A percentile compares a stretch with the other conserved stretches of the same genome.
phyloP scores from a whole-genome alignment of 306 rosid species.

The Oemleria cerasiformis region DNA sequence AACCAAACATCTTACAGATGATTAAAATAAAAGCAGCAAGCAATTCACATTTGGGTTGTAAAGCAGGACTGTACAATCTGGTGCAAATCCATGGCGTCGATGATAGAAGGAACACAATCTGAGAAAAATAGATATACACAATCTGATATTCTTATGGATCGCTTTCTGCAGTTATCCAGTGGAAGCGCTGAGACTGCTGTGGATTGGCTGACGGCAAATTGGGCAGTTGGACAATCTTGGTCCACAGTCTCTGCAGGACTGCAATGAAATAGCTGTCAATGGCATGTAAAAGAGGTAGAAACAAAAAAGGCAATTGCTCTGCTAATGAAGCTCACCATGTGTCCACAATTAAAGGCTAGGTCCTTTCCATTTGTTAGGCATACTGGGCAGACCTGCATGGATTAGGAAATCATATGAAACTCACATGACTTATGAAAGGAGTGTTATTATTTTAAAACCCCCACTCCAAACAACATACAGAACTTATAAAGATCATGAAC shows the following conservation, averaged over 20 bases:
- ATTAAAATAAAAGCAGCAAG: neutral
- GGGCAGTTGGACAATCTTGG: slow-evolving; percentile 61
- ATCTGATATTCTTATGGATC: neutral
- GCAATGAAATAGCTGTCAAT: slow-evolving; percentile 21
- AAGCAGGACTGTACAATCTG: slow-evolving; percentile 4
- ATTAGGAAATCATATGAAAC: neutral
- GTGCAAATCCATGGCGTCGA: neutral
- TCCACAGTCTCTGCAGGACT: slow-evolving; percentile 86
- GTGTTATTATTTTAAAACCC: too few relatives aligned
- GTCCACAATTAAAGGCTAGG: slow-evolving; percentile 83
- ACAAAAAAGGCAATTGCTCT: neutral
- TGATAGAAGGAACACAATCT: neutral
- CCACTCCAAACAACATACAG: neutral
- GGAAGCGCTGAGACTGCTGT: slow-evolving; percentile 63
- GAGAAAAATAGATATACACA: neutral
- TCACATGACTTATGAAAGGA: too few relatives aligned
- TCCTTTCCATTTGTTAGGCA: slow-evolving; percentile 72
- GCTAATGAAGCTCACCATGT: slow-evolving; percentile 60
- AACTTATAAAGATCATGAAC: neutral
- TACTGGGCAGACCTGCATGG: slow-evolving; percentile 66
- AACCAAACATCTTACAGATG: neutral
- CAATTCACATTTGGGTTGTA: neutral
- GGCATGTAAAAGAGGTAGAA: neutral
- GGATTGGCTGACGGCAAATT: slow-evolving; percentile 72
- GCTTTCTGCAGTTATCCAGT: slow-evolving; percentile 41